Evolutionary conservation across 2,329 filamentous ascomycete genomes (phyloP).

Genomic region (Fusarium sp.): DNA sequence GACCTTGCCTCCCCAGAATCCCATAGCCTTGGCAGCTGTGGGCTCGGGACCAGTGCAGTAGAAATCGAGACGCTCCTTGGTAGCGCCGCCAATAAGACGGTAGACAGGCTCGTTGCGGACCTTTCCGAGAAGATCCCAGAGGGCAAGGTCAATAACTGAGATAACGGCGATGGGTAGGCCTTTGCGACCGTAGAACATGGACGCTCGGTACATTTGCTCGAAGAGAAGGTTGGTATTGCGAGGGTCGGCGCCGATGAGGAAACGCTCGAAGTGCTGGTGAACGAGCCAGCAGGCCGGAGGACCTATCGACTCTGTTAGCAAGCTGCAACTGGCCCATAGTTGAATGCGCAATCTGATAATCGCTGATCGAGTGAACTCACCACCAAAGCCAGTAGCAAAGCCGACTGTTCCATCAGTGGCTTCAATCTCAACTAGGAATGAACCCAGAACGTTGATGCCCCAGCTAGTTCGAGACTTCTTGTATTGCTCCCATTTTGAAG

Average conservation of each 20-base stretch:
- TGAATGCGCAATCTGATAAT: background rate
- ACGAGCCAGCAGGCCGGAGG: constrained; percentile 95
- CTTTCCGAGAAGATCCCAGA: constrained; percentile 94
- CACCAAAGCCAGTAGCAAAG: constrained; percentile 93
- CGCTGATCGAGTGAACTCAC: constrained; percentile 50
- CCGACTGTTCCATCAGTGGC: constrained; percentile 91
- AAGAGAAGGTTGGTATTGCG: constrained; percentile 92
- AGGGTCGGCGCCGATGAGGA: constrained; percentile 88
- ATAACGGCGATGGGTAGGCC: constrained; percentile 91
- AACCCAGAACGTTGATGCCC: constrained; percentile 95
- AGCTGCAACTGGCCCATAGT: background rate
- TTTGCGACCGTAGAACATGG: constrained; percentile 97
- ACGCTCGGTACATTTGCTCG: constrained; percentile 95
- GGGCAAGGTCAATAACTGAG: constrained; percentile 90
- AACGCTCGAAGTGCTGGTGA: constrained; percentile 92
- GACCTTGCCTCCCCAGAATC: constrained; percentile 92
- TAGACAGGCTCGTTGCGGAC: constrained; percentile 93
- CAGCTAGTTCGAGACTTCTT: constrained; percentile 88
- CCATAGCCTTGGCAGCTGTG: constrained; percentile 81
- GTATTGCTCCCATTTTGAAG: constrained; percentile 90
- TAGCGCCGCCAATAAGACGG: constrained; percentile 92
- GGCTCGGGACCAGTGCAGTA: constrained; percentile 96
- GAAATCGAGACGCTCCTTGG: constrained; percentile 83
- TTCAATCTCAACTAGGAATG: constrained; percentile 91
- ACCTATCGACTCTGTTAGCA: constrained; percentile 56